Evolutionary conservation across 192 early-diverging fungal species (phyloP).

Genomic region (Jimgerdemannia lactiflua): DNA sequence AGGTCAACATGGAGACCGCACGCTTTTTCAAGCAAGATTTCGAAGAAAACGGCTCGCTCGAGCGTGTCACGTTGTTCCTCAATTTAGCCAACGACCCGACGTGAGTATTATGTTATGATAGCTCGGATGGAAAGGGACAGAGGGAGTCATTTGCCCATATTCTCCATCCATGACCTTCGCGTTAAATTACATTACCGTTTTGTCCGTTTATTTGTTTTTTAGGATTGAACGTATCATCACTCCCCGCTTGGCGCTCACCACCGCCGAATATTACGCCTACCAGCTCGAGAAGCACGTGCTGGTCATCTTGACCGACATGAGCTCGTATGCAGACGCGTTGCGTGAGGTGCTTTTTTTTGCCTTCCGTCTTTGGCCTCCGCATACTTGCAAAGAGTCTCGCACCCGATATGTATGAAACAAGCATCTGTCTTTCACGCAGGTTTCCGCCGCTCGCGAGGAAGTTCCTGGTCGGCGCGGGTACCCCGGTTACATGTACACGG

Average conservation of each 20-base stretch:
- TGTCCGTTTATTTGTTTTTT: neutral
- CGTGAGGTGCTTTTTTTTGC: slow-evolving; percentile 70
- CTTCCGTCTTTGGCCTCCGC: neutral
- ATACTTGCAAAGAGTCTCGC: neutral
- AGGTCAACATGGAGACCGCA: slow-evolving; percentile 97
- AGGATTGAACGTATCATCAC: slow-evolving; percentile 99
- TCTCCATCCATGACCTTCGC: slow-evolving; percentile 7
- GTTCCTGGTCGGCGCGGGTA: slow-evolving; percentile 99
- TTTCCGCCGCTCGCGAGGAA: slow-evolving; percentile 99
- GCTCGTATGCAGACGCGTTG: slow-evolving; percentile 98
- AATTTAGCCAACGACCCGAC: slow-evolving; percentile 99
- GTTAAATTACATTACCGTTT: neutral
- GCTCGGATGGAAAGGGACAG: no score
- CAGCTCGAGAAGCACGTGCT: slow-evolving; percentile 99
- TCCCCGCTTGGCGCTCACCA: slow-evolving; percentile 96
- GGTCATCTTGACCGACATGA: slow-evolving; percentile 99
- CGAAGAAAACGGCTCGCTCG: slow-evolving; percentile 99
- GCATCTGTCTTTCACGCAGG: slow-evolving; percentile 23
- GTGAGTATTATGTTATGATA: slow-evolving; percentile 33
- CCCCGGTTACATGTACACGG: slow-evolving; percentile 99
- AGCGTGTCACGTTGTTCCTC: slow-evolving; percentile 97
- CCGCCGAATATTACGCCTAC: slow-evolving; percentile 99
- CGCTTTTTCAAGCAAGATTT: slow-evolving; percentile 99
- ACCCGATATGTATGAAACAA: neutral
- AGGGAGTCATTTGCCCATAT: neutral